These are phyloP conservation scores for Pseudonitzschia pungens DNA, from an alignment of 108 stramenopile species.

Conservation along the genomic window DNA sequence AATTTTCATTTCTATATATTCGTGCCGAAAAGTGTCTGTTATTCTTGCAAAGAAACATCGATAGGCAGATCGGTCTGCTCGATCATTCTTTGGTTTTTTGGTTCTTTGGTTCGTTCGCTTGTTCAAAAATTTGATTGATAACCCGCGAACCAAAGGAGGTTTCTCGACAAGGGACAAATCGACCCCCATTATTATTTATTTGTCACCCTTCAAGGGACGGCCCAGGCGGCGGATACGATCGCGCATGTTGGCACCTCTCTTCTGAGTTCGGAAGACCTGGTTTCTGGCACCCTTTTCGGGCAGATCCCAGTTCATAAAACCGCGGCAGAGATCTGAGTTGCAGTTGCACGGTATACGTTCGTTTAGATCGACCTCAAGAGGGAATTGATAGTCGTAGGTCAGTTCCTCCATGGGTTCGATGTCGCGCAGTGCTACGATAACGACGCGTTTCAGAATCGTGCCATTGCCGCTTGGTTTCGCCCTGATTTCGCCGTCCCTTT, in stretches of 20 bases:
- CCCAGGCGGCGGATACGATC: slow-evolving; percentile 59
- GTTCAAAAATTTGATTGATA: too few relatives aligned
- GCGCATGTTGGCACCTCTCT: slow-evolving; percentile 58
- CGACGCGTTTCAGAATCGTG: slow-evolving; percentile 65
- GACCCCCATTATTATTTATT: too few relatives aligned
- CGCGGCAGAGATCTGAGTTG: slow-evolving; percentile 65
- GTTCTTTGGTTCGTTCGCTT: too few relatives aligned
- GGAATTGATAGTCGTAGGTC: slow-evolving; percentile 97
- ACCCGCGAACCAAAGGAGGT: too few relatives aligned
- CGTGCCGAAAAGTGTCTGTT: too few relatives aligned
- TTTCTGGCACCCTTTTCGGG: slow-evolving; percentile 68
- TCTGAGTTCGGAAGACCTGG: slow-evolving; percentile 40
- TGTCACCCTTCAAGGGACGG: slow-evolving; percentile 48
- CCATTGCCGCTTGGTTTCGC: background rate
- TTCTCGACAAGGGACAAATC: too few relatives aligned
- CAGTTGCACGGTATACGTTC: slow-evolving; percentile 80
- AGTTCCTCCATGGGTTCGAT: slow-evolving; percentile 92
- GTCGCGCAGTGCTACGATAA: slow-evolving; percentile 86
- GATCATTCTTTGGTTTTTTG: too few relatives aligned
- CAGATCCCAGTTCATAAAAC: slow-evolving; percentile 89
- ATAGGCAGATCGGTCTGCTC: too few relatives aligned
- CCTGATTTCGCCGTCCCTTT: background rate
- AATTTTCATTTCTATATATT: too few relatives aligned
- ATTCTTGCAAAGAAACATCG: too few relatives aligned
- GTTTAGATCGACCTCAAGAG: slow-evolving; percentile 68